These are phyloP conservation scores for Xylaria sp. DNA, from an alignment of 2,329 filamentous ascomycete species.

Conservation along the genomic window DNA sequence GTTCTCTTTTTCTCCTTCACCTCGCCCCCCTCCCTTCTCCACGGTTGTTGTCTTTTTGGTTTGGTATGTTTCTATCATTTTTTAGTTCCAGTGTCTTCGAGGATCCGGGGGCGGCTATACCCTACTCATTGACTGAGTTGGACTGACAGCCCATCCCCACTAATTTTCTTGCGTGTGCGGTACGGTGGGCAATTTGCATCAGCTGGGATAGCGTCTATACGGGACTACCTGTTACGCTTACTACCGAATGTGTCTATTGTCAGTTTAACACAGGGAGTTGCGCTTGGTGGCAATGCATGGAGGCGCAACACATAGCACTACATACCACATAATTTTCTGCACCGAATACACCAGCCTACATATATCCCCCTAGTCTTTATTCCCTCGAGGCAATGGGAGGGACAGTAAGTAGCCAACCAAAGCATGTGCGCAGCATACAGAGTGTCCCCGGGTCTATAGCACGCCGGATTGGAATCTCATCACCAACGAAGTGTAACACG, in stretches of 20 bases:
- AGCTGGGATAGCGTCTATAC: constrained; percentile 20
- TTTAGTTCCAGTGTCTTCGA: constrained; percentile 16
- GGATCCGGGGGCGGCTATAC: constrained; percentile 15
- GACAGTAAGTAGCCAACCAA: no score
- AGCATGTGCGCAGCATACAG: no score
- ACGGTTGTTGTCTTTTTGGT: constrained; percentile 12
- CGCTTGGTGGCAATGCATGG: constrained; percentile 21
- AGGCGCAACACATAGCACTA: constrained; percentile 24
- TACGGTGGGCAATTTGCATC: constrained; percentile 27
- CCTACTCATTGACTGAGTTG: constrained; percentile 29
- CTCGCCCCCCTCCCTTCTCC: constrained; percentile 15
- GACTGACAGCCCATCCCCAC: constrained; percentile 18
- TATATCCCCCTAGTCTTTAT: neutral
- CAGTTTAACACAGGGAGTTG: constrained; percentile 18
- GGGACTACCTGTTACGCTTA: constrained; percentile 5
- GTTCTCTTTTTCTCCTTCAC: constrained; percentile 15
- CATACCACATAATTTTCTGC: constrained; percentile 16
- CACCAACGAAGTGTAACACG: neutral
- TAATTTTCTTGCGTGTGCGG: constrained; percentile 8
- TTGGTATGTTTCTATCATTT: constrained; percentile 7
- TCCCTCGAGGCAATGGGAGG: no score
- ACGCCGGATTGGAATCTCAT: neutral
- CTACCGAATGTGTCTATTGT: constrained; percentile 10
- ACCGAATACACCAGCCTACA: neutral
- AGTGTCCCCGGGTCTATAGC: no score